Evolutionary conservation across 352 stramenopile species (phyloP).

Genomic region (Globisporangium lucens): DNA sequence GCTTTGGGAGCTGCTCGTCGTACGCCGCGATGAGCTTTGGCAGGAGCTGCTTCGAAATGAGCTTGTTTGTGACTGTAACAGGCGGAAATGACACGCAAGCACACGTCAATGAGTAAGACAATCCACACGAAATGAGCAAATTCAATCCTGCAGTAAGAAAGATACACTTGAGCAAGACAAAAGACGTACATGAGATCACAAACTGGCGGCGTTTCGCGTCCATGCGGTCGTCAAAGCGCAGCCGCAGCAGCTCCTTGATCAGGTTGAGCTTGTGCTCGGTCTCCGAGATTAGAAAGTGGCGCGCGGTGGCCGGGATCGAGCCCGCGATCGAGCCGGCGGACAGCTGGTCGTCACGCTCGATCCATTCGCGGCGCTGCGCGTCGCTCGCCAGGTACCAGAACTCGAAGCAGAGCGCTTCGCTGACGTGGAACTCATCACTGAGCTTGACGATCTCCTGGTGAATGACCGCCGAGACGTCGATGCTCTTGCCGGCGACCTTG

Average conservation of each 20-base stretch:
- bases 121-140: background rate
- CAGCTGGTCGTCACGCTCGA: conserved; percentile 73
- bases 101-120: background rate
- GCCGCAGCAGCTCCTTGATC: conserved; percentile 67
- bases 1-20: conserved; percentile 45
- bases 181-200: conserved; percentile 39
- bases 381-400: conserved; percentile 82
- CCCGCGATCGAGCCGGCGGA: conserved; percentile 34
- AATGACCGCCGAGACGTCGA: conserved; percentile 76
- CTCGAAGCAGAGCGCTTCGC: conserved; percentile 64
- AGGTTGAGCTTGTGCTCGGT: conserved; percentile 72
- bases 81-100: background rate
- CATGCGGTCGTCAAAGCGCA: conserved; percentile 57
- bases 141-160: background rate
- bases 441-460: conserved; percentile 79
- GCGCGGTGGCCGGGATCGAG: conserved; percentile 62
- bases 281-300: conserved; percentile 76
- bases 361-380: conserved; percentile 53
- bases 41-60: conserved; percentile 49
- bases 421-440: conserved; percentile 71
- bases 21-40: conserved; percentile 47
- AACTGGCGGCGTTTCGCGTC: conserved; percentile 61
- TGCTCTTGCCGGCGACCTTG: conserved; percentile 52
- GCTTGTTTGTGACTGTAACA: conserved; percentile 52
- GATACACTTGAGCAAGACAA: background rate